Evolutionary conservation across 352 stramenopile genomes (phyloP).

Genomic region (Aphanomyces cochlioides): DNA sequence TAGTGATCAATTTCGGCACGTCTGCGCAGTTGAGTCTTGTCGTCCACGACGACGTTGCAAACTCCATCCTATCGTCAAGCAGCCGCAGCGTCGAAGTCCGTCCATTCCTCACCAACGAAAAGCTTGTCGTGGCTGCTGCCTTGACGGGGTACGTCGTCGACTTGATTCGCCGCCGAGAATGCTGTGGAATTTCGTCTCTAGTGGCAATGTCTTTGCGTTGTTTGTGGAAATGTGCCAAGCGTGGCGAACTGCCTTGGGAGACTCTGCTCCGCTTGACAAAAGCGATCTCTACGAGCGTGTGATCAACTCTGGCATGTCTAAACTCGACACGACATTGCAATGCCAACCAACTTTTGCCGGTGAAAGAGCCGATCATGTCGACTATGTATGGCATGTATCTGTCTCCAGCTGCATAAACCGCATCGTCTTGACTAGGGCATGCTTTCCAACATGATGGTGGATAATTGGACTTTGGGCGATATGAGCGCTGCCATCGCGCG

Average conservation of each 20-base stretch:
- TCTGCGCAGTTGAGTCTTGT: constrained; percentile 76
- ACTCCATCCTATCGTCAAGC: not conserved
- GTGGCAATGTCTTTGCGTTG: constrained; percentile 68
- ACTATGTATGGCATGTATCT: not conserved
- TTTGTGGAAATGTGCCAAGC: constrained; percentile 55
- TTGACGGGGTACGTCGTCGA: constrained; percentile 56
- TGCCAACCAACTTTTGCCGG: constrained; percentile 68
- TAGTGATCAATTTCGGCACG: constrained; percentile 80
- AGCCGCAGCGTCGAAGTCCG: constrained; percentile 65
- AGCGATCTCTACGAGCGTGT: constrained; percentile 45
- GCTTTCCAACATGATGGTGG: constrained; percentile 49
- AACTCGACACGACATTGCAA: constrained; percentile 47
- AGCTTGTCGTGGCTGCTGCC: constrained; percentile 65
- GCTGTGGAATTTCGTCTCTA: constrained; percentile 30
- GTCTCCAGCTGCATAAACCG: not conserved
- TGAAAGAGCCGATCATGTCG: constrained; percentile 37
- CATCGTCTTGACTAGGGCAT: constrained; percentile 38
- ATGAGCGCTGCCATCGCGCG: constrained; percentile 60
- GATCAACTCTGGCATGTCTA: constrained; percentile 49
- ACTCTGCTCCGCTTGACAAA: not conserved
- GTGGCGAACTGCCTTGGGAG: constrained; percentile 41
- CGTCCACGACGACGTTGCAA: constrained; percentile 33
- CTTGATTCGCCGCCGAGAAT: not conserved
- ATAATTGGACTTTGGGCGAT: constrained; percentile 70
- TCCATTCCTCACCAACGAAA: constrained; percentile 54